Percentiles rank a stretch among this genome's conserved stretches.
Evolutionary conservation across 2,329 filamentous ascomycete genomes (phyloP).

Genomic region (Amesomyces nigricolor): DNA sequence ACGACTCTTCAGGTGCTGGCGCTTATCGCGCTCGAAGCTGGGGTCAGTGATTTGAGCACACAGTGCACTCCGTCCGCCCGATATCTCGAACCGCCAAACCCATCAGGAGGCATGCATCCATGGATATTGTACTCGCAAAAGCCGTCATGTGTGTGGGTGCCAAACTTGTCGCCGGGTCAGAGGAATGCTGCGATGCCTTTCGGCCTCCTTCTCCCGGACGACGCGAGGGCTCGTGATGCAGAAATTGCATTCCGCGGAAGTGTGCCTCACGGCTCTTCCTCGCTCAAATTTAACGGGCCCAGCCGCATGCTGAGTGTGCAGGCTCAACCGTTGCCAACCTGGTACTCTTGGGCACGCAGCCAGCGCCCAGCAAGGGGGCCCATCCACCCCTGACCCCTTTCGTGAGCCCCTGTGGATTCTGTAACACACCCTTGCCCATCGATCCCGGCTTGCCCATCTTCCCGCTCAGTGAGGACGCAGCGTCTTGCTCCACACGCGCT

Average conservation of each 20-base stretch:
- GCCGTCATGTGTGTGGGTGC: too few species aligned
- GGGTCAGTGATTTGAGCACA: too few species aligned
- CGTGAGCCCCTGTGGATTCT: slow-evolving; percentile 23
- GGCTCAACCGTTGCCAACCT: slow-evolving; percentile 7
- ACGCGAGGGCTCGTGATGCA: slow-evolving; percentile 12
- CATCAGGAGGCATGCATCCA: too few species aligned
- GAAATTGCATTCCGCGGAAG: slow-evolving; percentile 13
- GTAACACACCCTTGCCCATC: slow-evolving; percentile 26
- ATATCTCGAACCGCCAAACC: too few species aligned
- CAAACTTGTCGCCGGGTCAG: too few species aligned
- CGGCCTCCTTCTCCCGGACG: not conserved
- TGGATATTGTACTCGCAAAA: too few species aligned
- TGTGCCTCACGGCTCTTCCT: slow-evolving; percentile 27
- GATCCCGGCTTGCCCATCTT: slow-evolving; percentile 18
- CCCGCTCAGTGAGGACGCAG: slow-evolving; percentile 1
- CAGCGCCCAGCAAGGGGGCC: not conserved
- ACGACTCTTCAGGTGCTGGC: not conserved
- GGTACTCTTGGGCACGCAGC: not conserved
- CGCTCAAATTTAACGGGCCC: slow-evolving; percentile 28
- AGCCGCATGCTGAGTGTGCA: slow-evolving; percentile 3
- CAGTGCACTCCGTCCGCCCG: too few species aligned
- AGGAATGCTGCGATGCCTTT: not conserved
- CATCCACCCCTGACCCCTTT: slow-evolving; percentile 11
- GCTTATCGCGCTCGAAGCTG: slow-evolving; percentile 1
- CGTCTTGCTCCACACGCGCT: slow-evolving; percentile 9